phyloP scores from a whole-genome alignment of 2,329 filamentous ascomycete genomes.

The Mycosphaerella arachidis region DNA sequence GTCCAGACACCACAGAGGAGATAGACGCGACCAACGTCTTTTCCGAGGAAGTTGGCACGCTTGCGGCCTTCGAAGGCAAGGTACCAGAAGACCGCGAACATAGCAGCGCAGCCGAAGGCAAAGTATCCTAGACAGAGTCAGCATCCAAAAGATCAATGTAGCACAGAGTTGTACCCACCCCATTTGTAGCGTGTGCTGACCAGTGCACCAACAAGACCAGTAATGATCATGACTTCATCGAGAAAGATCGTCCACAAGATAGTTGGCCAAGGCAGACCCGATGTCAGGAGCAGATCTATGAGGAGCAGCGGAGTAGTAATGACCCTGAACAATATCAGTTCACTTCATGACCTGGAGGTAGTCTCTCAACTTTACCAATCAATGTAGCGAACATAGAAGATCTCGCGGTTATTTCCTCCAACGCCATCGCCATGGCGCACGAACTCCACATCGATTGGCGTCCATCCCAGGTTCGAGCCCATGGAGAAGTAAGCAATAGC shows the following conservation, averaged over 20 bases:
- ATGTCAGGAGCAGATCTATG: slow-evolving; percentile 56
- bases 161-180: slow-evolving; percentile 46
- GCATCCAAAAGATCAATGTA: background rate
- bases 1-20: slow-evolving; percentile 50
- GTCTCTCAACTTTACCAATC: slow-evolving; percentile 45
- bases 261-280: slow-evolving; percentile 57
- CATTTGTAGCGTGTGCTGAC: slow-evolving; percentile 59
- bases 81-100: slow-evolving; percentile 50
- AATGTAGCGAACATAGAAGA: slow-evolving; percentile 61
- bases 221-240: slow-evolving; percentile 59
- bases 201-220: slow-evolving; percentile 58
- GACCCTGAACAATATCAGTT: slow-evolving; percentile 25
- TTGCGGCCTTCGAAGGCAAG: slow-evolving; percentile 46
- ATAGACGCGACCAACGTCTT: slow-evolving; percentile 48
- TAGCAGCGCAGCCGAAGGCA: slow-evolving; percentile 35
- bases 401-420: slow-evolving; percentile 50
- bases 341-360: background rate
- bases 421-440: slow-evolving; percentile 40
- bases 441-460: slow-evolving; percentile 56
- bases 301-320: slow-evolving; percentile 59
- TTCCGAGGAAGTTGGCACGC: slow-evolving; percentile 50
- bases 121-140: slow-evolving; percentile 34
- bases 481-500: slow-evolving; percentile 59
- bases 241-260: slow-evolving; percentile 58
- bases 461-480: slow-evolving; percentile 58